phyloP scores from a whole-genome alignment of 345 rosid genomes.

The Salix udensis region DNA sequence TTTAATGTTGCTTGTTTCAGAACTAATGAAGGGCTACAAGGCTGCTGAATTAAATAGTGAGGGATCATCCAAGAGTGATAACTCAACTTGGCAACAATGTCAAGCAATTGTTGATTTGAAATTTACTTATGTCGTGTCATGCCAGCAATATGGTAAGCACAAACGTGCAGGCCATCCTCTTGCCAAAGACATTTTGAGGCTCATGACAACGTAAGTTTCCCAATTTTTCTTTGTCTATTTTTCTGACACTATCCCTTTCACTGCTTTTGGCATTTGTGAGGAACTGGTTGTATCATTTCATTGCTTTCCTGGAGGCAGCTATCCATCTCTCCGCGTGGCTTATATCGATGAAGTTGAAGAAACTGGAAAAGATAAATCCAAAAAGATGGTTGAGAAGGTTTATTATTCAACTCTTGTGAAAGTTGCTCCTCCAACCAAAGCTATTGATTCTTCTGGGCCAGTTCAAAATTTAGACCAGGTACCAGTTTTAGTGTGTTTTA shows the following conservation, averaged over 20 bases:
- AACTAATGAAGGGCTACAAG: slow-evolving; percentile 93
- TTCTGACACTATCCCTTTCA: background rate
- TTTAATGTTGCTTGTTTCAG: slow-evolving; percentile 28
- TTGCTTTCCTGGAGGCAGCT: slow-evolving; percentile 46
- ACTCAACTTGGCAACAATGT: slow-evolving; percentile 80
- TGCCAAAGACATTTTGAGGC: slow-evolving; percentile 84
- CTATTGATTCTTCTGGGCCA: slow-evolving; percentile 74
- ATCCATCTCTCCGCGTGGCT: slow-evolving; percentile 96
- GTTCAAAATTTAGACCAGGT: slow-evolving; percentile 94
- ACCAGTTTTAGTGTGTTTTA: background rate
- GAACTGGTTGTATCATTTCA: background rate
- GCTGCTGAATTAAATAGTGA: slow-evolving; percentile 74
- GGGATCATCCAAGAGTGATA: slow-evolving; percentile 61
- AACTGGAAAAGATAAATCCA: slow-evolving; percentile 59
- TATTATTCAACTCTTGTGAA: slow-evolving; percentile 84
- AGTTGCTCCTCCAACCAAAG: slow-evolving; percentile 67
- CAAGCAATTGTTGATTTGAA: slow-evolving; percentile 99
- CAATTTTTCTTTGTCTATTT: background rate
- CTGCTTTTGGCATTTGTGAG: no score
- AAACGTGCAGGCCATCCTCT: slow-evolving; percentile 77
- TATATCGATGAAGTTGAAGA: slow-evolving; percentile 97
- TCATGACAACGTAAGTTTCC: slow-evolving; percentile 67
- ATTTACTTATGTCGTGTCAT: slow-evolving; percentile 88
- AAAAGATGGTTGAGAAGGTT: slow-evolving; percentile 61
- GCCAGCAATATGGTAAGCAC: slow-evolving; percentile 90